phyloP scores from a whole-genome alignment of 2,329 filamentous ascomycete genomes.

The Scedosporium dehoogii region DNA sequence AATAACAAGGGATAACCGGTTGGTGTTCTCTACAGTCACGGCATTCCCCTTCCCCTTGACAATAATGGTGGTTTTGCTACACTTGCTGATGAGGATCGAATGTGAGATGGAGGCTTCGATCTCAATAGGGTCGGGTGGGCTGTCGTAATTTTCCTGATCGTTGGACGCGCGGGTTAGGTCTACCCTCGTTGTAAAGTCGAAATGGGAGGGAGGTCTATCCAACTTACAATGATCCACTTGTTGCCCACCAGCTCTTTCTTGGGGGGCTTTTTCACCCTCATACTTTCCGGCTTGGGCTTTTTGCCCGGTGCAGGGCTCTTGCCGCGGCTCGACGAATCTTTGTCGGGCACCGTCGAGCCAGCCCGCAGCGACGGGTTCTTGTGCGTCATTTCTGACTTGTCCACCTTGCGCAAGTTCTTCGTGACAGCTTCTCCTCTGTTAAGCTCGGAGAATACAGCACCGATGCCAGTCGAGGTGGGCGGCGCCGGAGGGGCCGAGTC shows the following conservation, averaged over 20 bases:
- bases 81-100: constrained; percentile 84
- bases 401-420: constrained; percentile 81
- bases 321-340: constrained; percentile 44
- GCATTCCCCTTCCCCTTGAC: constrained; percentile 91
- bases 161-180: constrained; percentile 3
- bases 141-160: constrained; percentile 78
- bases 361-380: constrained; percentile 87
- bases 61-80: constrained; percentile 82
- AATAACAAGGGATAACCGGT: constrained; percentile 72
- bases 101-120: constrained; percentile 76
- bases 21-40: constrained; percentile 89
- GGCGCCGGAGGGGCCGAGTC: constrained; percentile 22
- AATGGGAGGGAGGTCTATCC: background rate
- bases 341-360: constrained; percentile 57
- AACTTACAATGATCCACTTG: constrained; percentile 78
- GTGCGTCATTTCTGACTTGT: constrained; percentile 94
- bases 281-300: constrained; percentile 77
- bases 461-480: constrained; percentile 52
- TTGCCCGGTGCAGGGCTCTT: constrained; percentile 85
- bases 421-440: constrained; percentile 88
- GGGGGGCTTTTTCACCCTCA: constrained; percentile 73
- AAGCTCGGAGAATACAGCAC: constrained; percentile 82
- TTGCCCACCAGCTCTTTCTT: constrained; percentile 74
- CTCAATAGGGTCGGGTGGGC: constrained; percentile 60
- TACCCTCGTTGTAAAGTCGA: background rate